These are phyloP conservation scores for Dendrobium huoshanense DNA, from an alignment of 106 monocot genomes.

Conservation along the genomic window DNA sequence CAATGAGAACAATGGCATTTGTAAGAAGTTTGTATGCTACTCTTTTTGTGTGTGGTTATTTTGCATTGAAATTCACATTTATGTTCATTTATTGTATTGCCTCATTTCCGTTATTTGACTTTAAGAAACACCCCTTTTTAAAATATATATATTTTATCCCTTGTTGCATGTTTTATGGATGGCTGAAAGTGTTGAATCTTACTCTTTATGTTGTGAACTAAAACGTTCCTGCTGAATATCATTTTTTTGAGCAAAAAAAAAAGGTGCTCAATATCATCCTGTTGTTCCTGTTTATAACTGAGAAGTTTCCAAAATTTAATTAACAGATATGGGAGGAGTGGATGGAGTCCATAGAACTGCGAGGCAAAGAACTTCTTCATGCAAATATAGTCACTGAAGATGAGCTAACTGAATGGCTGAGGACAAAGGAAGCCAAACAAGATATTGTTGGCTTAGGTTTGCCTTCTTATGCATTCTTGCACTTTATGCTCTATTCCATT, in stretches of 20 bases:
- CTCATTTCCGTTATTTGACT: background rate
- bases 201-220: no score
- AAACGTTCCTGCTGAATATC: no score
- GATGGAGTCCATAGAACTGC: conserved; percentile 53
- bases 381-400: conserved; percentile 32
- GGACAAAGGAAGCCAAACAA: conserved; percentile 38
- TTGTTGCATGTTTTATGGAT: background rate
- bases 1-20: no score
- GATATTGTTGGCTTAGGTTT: conserved; percentile 61
- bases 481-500: conserved; percentile 44
- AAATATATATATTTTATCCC: background rate
- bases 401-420: conserved; percentile 68
- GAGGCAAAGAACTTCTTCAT: conserved; percentile 69
- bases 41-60: background rate
- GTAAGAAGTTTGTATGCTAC: no score
- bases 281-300: background rate
- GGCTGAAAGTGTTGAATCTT: no score
- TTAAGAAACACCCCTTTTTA: background rate
- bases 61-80: background rate
- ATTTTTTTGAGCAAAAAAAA: no score
- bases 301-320: conserved; percentile 5
- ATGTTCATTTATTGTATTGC: background rate
- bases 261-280: background rate
- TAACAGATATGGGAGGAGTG: conserved; percentile 78
- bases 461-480: conserved; percentile 46